Evolutionary conservation across 2,329 filamentous ascomycete genomes (phyloP).

Genomic region (Intubia oerlemansii): DNA sequence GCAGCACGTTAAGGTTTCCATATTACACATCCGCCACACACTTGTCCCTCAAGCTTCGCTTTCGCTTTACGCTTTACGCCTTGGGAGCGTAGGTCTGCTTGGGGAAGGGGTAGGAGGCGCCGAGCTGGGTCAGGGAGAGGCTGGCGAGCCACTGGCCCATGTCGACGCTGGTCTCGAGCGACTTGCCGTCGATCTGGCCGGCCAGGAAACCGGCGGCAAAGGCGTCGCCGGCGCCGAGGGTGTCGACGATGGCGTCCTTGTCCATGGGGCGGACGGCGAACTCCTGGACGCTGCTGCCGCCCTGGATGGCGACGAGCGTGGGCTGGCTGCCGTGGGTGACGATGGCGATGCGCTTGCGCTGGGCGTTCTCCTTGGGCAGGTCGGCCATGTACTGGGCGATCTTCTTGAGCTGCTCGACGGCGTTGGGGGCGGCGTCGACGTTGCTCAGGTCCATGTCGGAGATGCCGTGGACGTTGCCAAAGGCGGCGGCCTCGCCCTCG

Average conservation of each 20-base stretch:
- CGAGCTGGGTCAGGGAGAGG: slow-evolving; percentile 84
- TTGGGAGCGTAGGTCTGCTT: slow-evolving; percentile 56
- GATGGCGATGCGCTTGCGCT: slow-evolving; percentile 69
- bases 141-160: slow-evolving; percentile 94
- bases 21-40: too few relatives aligned
- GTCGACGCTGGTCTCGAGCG: slow-evolving; percentile 58
- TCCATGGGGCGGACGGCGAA: slow-evolving; percentile 75
- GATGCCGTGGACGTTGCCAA: slow-evolving; percentile 62
- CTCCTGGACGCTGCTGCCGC: slow-evolving; percentile 47
- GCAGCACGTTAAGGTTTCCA: too few relatives aligned
- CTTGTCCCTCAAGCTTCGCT: too few relatives aligned
- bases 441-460: slow-evolving; percentile 16
- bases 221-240: slow-evolving; percentile 60
- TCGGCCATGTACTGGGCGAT: slow-evolving; percentile 73
- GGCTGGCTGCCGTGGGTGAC: slow-evolving; percentile 89
- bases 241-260: slow-evolving; percentile 90
- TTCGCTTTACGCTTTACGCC: too few relatives aligned
- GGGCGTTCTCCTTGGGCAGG: slow-evolving; percentile 76
- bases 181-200: slow-evolving; percentile 68
- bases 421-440: slow-evolving; percentile 37
- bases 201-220: slow-evolving; percentile 90
- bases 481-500: slow-evolving; percentile 81
- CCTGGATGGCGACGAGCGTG: slow-evolving; percentile 64
- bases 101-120: slow-evolving; percentile 79
- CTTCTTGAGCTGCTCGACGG: slow-evolving; percentile 48